A percentile compares a stretch with the other conserved stretches of the same genome.
phyloP scores from a whole-genome alignment of 78 protist genomes.

The Chrysochromulina parva region DNA sequence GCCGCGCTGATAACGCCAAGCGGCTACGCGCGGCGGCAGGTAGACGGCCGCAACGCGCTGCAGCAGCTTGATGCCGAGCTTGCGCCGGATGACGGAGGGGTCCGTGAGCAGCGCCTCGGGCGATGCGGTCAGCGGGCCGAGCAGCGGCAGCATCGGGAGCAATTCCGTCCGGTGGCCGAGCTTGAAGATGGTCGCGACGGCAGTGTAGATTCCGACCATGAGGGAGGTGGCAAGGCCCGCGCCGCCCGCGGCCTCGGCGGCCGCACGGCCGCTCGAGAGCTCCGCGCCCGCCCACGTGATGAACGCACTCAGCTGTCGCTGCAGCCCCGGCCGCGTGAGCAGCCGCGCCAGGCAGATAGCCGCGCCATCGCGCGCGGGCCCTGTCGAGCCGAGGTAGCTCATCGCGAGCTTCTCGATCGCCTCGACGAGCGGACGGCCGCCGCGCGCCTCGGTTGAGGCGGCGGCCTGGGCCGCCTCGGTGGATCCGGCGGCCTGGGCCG shows the following conservation, averaged over 20 bases:
- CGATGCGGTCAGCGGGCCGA: neutral
- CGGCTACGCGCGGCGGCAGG: slow-evolving; percentile 71
- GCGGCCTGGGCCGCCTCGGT: no score
- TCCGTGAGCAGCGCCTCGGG: neutral
- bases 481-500: neutral
- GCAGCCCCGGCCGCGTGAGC: slow-evolving; percentile 63
- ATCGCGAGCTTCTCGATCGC: slow-evolving; percentile 26
- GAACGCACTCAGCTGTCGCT: neutral
- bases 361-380: slow-evolving; percentile 69
- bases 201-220: slow-evolving; percentile 49
- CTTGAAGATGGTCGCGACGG: slow-evolving; percentile 68
- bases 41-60: slow-evolving; percentile 84
- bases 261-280: neutral
- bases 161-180: slow-evolving; percentile 72
- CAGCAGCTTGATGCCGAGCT: slow-evolving; percentile 65
- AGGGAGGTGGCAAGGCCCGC: neutral
- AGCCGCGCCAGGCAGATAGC: slow-evolving; percentile 54
- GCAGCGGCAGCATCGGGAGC: neutral
- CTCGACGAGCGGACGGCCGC: neutral
- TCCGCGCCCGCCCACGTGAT: neutral
- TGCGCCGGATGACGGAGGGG: slow-evolving; percentile 10
- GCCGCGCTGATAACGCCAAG: slow-evolving; percentile 84
- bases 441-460: neutral
- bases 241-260: neutral
- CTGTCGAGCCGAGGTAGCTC: slow-evolving; percentile 37